Conservation (phyloP, 352 stramenopile species). For the Phytophthora palmivora region DNA sequence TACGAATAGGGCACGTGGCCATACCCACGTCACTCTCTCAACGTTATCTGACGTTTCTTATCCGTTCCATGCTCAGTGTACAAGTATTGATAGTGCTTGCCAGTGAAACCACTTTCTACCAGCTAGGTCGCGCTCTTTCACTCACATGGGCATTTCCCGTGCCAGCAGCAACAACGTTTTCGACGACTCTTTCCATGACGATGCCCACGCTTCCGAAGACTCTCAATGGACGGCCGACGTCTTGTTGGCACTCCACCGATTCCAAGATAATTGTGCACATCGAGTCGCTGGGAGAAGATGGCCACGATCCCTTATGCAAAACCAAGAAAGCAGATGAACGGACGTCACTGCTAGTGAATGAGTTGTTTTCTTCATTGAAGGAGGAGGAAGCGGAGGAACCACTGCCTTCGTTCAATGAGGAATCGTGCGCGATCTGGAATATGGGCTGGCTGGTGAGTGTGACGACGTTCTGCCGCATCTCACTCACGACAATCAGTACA, state of each 20-base stretch:
- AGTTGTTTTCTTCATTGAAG: slow-evolving; percentile 22
- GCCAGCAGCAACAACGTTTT: not conserved
- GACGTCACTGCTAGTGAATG: slow-evolving; percentile 21
- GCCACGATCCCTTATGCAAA: slow-evolving; percentile 1
- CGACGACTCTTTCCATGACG: slow-evolving; percentile 15
- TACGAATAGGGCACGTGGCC: slow-evolving; percentile 21
- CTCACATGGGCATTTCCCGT: slow-evolving; percentile 27
- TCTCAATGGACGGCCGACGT: slow-evolving; percentile 19
- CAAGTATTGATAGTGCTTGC: slow-evolving; percentile 17
- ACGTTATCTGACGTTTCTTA: slow-evolving; percentile 29
- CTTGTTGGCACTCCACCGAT: slow-evolving; percentile 14
- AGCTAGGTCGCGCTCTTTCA: not conserved
- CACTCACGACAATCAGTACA: slow-evolving; percentile 77
- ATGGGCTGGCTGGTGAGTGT: slow-evolving; percentile 89
- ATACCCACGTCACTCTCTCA: slow-evolving; percentile 16
- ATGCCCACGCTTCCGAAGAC: slow-evolving; percentile 24
- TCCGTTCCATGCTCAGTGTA: slow-evolving; percentile 14
- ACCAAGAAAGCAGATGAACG: slow-evolving; percentile 20
- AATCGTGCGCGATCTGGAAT: slow-evolving; percentile 75
- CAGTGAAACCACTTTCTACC: slow-evolving; percentile 27
- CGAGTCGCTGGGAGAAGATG: slow-evolving; percentile 9
- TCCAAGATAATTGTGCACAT: slow-evolving; percentile 22
- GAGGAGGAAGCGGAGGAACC: slow-evolving; percentile 26
- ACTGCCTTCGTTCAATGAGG: slow-evolving; percentile 50
- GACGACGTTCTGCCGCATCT: slow-evolving; percentile 82